These are phyloP conservation scores for Wickerhamomyces sp. DNA, from an alignment of 1,139 yeast species.

Conservation along the genomic window DNA sequence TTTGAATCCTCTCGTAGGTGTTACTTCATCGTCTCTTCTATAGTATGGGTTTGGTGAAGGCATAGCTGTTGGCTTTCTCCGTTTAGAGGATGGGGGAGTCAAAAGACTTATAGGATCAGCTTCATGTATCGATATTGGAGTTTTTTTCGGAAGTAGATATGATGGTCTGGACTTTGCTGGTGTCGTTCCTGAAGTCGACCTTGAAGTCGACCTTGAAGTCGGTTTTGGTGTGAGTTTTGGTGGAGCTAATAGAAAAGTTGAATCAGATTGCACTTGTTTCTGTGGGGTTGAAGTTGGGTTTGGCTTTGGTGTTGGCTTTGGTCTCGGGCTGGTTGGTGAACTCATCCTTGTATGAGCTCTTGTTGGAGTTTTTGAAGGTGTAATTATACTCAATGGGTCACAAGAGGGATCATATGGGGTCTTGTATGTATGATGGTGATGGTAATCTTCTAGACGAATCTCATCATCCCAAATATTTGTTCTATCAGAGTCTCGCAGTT, in stretches of 20 bases:
- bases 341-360: slow-evolving; percentile 9
- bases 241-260: background rate
- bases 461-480: slow-evolving; percentile 17
- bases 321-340: slow-evolving; percentile 1
- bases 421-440: background rate
- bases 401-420: slow-evolving; percentile 4
- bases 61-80: background rate
- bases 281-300: background rate
- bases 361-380: slow-evolving; percentile 24
- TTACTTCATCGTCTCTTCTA: background rate
- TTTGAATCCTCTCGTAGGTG: background rate
- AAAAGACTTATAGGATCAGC: background rate
- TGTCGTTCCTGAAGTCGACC: background rate
- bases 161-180: background rate
- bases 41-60: background rate
- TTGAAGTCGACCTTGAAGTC: background rate
- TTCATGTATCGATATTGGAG: background rate
- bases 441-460: slow-evolving; percentile 2
- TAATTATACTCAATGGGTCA: slow-evolving; percentile 28
- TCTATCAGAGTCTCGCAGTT: slow-evolving; percentile 4
- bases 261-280: background rate
- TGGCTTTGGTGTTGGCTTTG: background rate
- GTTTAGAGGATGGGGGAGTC: slow-evolving; percentile 1
- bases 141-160: background rate
- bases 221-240: slow-evolving; percentile 7